Base-by-base conservation (phyloP, 1,284 basidiomycete species). In the Cryptococcus sp. region DNA sequence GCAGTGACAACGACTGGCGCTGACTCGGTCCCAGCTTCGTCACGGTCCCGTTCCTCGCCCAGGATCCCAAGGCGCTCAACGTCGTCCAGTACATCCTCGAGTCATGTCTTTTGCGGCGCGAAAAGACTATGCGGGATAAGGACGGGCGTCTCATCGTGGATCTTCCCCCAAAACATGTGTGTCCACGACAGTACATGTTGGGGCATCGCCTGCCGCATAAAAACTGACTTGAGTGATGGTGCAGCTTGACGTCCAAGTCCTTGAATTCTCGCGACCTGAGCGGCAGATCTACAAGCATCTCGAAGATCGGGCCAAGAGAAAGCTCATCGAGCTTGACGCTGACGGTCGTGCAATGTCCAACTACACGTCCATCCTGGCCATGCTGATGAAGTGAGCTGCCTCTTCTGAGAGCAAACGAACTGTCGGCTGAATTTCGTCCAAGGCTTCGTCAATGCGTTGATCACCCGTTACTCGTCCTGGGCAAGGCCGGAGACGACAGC, bases 61-160 rank as follows among this genome's bases (percentile, higher is more conserved):
- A 84, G 39, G 92, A 96, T 71, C 85, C 88, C 0, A 91, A 92
- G 72, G 91, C 91, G 0, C 87, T 96, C 53, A 90, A 93, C 67
- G 86, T 95, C 38, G 91, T 96, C 0, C 92, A 95, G 76, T 87
- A 91, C 55, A 92, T 97, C 55, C 81, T 97, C 35, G 91, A 95
- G 72, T 89, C 85, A 40, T 84, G 91, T 43, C 80, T 98, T 4
- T 80, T 98, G 2, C 84, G 95, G n/a, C 83, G 95, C 60, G 94
- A 98, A 76, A 98, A 98, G 80, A 87, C 83, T 57, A 96, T 93
- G 89, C 85, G 84, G 46, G 95, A 96, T 77, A 82, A 80, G 45
- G 85, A 94, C 66, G 95, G 95, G 2, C 87, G 89, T 50, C 84
- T 82, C 43, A 97, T 98, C 45, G 91, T 98, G 1, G 85, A 91